Conservation (phyloP, 1,139 yeast genomes). For the Diutina rugosa region DNA sequence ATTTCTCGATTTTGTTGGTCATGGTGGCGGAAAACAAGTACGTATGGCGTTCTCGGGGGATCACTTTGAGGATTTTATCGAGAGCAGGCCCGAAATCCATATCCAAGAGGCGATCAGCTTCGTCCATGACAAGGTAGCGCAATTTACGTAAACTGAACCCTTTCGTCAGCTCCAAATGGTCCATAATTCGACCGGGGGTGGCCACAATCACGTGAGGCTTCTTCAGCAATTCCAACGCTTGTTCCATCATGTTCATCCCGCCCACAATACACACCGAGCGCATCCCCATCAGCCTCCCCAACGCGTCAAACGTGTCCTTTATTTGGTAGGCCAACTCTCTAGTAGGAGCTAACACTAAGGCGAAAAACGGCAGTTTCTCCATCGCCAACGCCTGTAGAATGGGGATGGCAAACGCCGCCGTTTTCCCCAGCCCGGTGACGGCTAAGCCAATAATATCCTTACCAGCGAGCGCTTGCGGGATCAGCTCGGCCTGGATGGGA, state of each 20-base stretch:
- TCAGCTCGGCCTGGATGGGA: slow-evolving; percentile 84
- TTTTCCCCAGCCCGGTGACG: slow-evolving; percentile 77
- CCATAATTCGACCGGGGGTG: slow-evolving; percentile 84
- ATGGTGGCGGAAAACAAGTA: slow-evolving; percentile 91
- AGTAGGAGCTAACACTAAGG: slow-evolving; percentile 88
- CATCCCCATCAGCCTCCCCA: slow-evolving; percentile 85
- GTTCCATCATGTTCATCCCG: slow-evolving; percentile 98
- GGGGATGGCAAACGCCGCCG: slow-evolving; percentile 84
- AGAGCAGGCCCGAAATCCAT: slow-evolving; percentile 95
- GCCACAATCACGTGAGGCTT: slow-evolving; percentile 94
- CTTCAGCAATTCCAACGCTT: slow-evolving; percentile 83
- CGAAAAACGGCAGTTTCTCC: slow-evolving; percentile 78
- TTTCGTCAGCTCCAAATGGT: slow-evolving; percentile 88
- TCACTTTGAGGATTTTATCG: slow-evolving; percentile 71
- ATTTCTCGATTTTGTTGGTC: slow-evolving; percentile 87
- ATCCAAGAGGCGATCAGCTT: slow-evolving; percentile 90
- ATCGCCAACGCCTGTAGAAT: slow-evolving; percentile 84
- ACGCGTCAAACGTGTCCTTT: slow-evolving; percentile 87
- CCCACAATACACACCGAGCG: slow-evolving; percentile 84
- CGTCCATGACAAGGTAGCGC: slow-evolving; percentile 86
- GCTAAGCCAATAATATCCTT: slow-evolving; percentile 74
- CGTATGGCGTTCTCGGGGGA: slow-evolving; percentile 80
- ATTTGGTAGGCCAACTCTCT: slow-evolving; percentile 96
- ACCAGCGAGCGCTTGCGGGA: slow-evolving; percentile 86
- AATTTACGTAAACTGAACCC: slow-evolving; percentile 77